phyloP scores from a whole-genome alignment of 2,329 filamentous ascomycete genomes.

The Arthrinium phaeospermum region DNA sequence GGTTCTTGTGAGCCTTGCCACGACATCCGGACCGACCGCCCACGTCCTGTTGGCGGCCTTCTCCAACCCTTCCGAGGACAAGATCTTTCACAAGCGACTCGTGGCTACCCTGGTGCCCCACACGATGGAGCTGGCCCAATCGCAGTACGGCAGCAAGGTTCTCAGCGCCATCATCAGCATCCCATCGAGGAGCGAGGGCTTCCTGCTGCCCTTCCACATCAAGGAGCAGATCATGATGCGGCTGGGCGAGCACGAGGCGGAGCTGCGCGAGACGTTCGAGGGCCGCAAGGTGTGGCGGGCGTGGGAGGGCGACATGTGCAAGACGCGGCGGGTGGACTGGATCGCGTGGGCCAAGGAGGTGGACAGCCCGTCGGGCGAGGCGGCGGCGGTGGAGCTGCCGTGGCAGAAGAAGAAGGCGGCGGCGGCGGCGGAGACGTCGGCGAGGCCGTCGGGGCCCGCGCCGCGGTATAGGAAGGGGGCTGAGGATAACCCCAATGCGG shows the following conservation, averaged over 20 bases:
- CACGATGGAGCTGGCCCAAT: slow-evolving; percentile 52
- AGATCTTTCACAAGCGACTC: slow-evolving; percentile 61
- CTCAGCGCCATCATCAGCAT: slow-evolving; percentile 55
- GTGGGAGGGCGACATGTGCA: slow-evolving; percentile 65
- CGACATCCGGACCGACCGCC: slow-evolving; percentile 54
- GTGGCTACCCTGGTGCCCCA: slow-evolving; percentile 54
- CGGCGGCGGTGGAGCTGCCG: background rate
- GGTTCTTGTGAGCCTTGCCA: slow-evolving; percentile 69
- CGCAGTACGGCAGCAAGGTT: slow-evolving; percentile 57
- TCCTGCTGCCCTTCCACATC: slow-evolving; percentile 60
- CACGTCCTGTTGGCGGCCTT: slow-evolving; percentile 58
- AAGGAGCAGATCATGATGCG: slow-evolving; percentile 61
- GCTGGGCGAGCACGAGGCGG: slow-evolving; percentile 53
- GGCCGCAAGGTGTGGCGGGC: slow-evolving; percentile 62
- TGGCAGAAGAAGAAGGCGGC: slow-evolving; percentile 20
- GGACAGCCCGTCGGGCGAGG: slow-evolving; percentile 41
- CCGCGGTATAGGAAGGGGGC: background rate
- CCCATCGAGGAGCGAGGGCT: slow-evolving; percentile 55
- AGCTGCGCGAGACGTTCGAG: slow-evolving; percentile 58
- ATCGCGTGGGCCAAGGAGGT: slow-evolving; percentile 62
- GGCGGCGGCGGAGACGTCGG: too few species aligned
- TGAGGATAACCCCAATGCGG: background rate
- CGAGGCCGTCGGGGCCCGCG: background rate
- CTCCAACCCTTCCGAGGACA: slow-evolving; percentile 51
- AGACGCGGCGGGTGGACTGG: slow-evolving; percentile 59